Conservation (phyloP, 148 eudicot genomes). For the Vaccinium myrtillus region DNA sequence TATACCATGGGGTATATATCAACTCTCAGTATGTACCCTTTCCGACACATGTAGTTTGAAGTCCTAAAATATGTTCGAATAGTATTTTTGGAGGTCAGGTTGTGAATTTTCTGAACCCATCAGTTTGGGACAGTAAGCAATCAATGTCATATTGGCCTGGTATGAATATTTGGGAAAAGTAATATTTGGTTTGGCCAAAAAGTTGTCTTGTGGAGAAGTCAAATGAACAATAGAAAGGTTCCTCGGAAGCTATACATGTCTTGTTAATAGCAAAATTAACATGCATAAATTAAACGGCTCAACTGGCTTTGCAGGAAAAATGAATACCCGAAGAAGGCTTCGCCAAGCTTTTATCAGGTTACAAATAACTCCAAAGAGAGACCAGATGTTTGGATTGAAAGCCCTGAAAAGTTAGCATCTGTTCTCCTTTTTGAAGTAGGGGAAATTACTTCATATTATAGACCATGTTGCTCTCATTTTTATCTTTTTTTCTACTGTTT, state of each 20-base stretch:
- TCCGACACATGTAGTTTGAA: background rate
- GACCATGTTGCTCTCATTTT: constrained; percentile 22
- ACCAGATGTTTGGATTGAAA: constrained; percentile 99
- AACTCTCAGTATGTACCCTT: background rate
- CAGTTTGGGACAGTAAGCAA: background rate
- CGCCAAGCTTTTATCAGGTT: constrained; percentile 87
- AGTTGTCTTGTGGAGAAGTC: background rate
- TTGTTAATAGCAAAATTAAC: background rate
- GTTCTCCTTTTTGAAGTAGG: background rate
- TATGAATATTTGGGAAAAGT: background rate
- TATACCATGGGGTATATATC: too few relatives aligned
- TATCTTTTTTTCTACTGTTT: background rate
- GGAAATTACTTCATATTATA: background rate
- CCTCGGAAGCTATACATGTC: background rate
- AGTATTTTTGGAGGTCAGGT: background rate
- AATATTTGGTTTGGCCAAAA: background rate
- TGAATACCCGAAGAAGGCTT: constrained; percentile 76
- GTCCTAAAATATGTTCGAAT: background rate
- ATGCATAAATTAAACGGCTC: background rate
- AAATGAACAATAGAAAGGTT: background rate
- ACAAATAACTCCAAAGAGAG: constrained; percentile 91
- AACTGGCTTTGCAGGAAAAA: constrained; percentile 43
- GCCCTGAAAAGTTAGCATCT: constrained; percentile 75
- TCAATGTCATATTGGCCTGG: background rate
- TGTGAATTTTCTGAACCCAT: background rate